phyloP scores from a whole-genome alignment of 345 rosid genomes.

The Citrus maxima region DNA sequence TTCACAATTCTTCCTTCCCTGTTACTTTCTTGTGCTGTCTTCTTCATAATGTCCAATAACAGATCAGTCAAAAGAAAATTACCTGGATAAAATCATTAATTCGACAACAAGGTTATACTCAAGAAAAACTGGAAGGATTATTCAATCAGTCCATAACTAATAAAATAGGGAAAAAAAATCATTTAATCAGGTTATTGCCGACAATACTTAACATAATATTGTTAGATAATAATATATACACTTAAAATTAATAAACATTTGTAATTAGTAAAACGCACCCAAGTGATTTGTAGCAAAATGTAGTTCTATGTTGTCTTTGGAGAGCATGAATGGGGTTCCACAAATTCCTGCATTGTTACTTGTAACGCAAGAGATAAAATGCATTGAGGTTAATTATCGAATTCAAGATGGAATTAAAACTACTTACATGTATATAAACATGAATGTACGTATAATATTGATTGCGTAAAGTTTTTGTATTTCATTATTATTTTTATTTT shows the following conservation, averaged over 20 bases:
- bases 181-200: background rate
- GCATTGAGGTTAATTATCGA: background rate
- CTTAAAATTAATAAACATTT: too few relatives aligned
- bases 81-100: slow-evolving; percentile 34
- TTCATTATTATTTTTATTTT: too few relatives aligned
- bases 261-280: slow-evolving; percentile 1
- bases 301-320: slow-evolving; percentile 32
- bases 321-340: slow-evolving; percentile 28
- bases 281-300: slow-evolving; percentile 36
- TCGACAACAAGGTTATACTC: background rate
- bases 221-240: background rate
- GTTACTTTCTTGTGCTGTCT: slow-evolving; percentile 48
- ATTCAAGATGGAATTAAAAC: background rate
- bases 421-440: too few relatives aligned
- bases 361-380: background rate
- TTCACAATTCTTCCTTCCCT: slow-evolving; percentile 71
- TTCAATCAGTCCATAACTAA: background rate
- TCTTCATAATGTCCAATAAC: slow-evolving; percentile 70
- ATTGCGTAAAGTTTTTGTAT: too few relatives aligned
- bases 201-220: background rate
- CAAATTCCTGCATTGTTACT: slow-evolving; percentile 38
- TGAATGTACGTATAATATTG: too few relatives aligned
- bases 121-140: background rate
- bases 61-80: slow-evolving; percentile 75
- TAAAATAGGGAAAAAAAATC: background rate